These are phyloP conservation scores for Odontarrhena argentea DNA, from an alignment of 345 rosid species.

Conservation along the genomic window DNA sequence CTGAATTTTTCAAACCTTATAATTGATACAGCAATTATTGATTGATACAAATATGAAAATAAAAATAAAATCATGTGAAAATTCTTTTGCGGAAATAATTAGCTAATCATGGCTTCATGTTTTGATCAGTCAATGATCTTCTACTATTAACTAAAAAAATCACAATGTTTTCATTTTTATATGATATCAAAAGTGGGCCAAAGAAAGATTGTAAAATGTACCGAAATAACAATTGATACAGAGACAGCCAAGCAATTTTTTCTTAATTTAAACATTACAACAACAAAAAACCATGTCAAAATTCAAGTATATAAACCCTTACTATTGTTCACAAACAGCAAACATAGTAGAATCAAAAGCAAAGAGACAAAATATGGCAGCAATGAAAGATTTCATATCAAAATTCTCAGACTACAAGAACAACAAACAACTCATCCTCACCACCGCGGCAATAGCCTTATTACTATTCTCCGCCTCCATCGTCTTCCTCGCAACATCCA, in stretches of 20 bases:
- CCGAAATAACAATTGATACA: not conserved
- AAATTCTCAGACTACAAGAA: slow-evolving; percentile 36
- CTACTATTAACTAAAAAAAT: not conserved
- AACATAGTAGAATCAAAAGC: not conserved
- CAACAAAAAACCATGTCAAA: slow-evolving; percentile 16
- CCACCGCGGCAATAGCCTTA: slow-evolving; percentile 30
- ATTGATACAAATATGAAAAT: too few species aligned
- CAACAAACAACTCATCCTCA: slow-evolving; percentile 36
- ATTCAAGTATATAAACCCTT: not conserved
- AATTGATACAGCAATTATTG: too few species aligned
- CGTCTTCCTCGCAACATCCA: slow-evolving; percentile 1
- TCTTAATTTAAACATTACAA: not conserved
- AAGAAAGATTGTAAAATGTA: too few species aligned
- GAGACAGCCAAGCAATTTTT: slow-evolving; percentile 16
- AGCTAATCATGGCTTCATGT: too few species aligned
- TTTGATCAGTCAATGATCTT: not conserved
- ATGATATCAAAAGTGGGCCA: too few species aligned
- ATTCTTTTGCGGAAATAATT: too few species aligned
- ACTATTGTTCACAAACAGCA: not conserved
- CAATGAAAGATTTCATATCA: slow-evolving; percentile 35
- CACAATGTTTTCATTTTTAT: not conserved
- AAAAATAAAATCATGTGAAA: too few species aligned
- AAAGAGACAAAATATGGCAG: slow-evolving; percentile 29
- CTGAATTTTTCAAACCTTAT: too few species aligned
- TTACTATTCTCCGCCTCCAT: slow-evolving; percentile 16